These are phyloP conservation scores for Pythium vanterpoolii DNA, from an alignment of 352 stramenopile genomes.

Conservation along the genomic window DNA sequence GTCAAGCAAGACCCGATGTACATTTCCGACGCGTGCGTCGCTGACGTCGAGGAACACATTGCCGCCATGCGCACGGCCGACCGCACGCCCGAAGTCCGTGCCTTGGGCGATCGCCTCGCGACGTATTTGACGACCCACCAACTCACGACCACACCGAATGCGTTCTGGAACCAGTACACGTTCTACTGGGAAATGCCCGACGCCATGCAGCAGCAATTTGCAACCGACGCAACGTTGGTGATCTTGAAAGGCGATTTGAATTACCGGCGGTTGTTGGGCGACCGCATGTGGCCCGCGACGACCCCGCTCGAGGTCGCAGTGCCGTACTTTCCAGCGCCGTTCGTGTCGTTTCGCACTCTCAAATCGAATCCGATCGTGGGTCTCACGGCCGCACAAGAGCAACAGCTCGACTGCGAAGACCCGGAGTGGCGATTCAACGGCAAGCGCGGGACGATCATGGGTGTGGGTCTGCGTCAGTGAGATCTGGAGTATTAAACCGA, in stretches of 20 bases:
- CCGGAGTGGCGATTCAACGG: constrained; percentile 64
- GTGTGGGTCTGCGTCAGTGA: constrained; percentile 31
- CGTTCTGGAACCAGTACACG: constrained; percentile 70
- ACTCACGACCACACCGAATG: constrained; percentile 26
- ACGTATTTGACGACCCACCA: constrained; percentile 26
- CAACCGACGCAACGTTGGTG: constrained; percentile 66
- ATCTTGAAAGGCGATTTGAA: constrained; percentile 98
- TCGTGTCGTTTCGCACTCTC: constrained; percentile 68
- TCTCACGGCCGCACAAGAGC: constrained; percentile 38
- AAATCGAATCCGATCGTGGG: constrained; percentile 73
- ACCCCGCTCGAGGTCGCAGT: constrained; percentile 84
- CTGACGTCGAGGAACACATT: constrained; percentile 63
- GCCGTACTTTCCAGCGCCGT: constrained; percentile 63
- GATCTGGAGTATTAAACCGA: too few species aligned
- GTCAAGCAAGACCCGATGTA: constrained; percentile 78
- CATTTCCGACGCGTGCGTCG: constrained; percentile 67
- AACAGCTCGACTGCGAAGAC: constrained; percentile 46
- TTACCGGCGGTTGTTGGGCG: constrained; percentile 94
- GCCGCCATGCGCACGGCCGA: constrained; percentile 37
- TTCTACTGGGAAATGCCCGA: constrained; percentile 71
- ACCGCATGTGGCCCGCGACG: constrained; percentile 88
- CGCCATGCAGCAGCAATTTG: constrained; percentile 29
- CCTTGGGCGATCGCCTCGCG: constrained; percentile 42
- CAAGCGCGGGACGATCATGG: constrained; percentile 65
- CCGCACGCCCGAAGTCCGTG: constrained; percentile 38